phyloP scores from a whole-genome alignment of 1,284 basidiomycete genomes.

The Apiotrichum laibachii region DNA sequence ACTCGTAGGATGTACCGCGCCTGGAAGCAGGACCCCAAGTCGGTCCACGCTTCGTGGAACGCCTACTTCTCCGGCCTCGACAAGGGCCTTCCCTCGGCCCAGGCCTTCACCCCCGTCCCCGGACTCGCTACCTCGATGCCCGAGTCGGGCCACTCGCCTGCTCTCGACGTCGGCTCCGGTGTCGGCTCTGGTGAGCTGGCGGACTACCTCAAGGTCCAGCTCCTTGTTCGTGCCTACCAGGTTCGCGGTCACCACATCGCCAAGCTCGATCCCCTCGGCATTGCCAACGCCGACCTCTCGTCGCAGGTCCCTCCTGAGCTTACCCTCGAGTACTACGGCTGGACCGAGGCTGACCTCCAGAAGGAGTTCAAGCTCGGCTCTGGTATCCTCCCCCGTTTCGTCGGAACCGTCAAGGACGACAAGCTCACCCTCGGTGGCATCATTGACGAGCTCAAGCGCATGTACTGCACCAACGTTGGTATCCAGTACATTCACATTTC shows the following conservation, averaged over 20 bases:
- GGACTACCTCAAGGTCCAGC: constrained; percentile 94
- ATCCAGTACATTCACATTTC: constrained; percentile 98
- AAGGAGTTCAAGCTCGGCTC: constrained; percentile 93
- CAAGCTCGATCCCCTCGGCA: constrained; percentile 90
- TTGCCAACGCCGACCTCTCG: constrained; percentile 81
- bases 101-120: constrained; percentile 85
- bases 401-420: constrained; percentile 59
- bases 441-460: constrained; percentile 85
- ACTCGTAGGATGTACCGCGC: constrained; percentile 75
- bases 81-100: constrained; percentile 74
- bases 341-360: constrained; percentile 87
- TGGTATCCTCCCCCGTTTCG: constrained; percentile 94
- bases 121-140: constrained; percentile 57
- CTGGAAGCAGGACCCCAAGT: constrained; percentile 85
- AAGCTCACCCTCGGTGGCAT: constrained; percentile 90
- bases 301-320: constrained; percentile 77
- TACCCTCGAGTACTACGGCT: constrained; percentile 88
- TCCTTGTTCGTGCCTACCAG: constrained; percentile 96
- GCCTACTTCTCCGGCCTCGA: constrained; percentile 93
- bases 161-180: constrained; percentile 61
- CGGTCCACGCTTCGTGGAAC: constrained; percentile 93
- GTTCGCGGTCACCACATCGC: constrained; percentile 97
- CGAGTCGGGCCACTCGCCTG: constrained; percentile 74
- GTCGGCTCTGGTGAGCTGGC: constrained; percentile 69
- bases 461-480: constrained; percentile 96